Evolutionary conservation across 305 asterid species (phyloP).

Genomic region (Fraxinus velutina): DNA sequence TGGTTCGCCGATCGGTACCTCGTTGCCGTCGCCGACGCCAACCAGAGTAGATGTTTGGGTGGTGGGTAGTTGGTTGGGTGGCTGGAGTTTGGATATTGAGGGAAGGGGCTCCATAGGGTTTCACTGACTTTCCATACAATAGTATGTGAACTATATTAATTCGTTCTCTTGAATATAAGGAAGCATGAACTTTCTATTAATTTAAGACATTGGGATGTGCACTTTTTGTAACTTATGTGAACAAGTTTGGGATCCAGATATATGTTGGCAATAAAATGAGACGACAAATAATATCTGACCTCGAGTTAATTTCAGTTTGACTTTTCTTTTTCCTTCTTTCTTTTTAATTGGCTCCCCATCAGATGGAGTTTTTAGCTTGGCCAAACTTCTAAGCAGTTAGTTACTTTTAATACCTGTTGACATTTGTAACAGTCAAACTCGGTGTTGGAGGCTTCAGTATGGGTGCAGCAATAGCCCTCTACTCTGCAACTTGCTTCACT

Average conservation of each 20-base stretch:
- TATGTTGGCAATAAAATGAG: neutral
- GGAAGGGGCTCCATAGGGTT: too few relatives aligned
- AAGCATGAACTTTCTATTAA: neutral
- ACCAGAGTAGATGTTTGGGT: too few relatives aligned
- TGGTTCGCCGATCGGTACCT: too few relatives aligned
- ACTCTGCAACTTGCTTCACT: slow-evolving; percentile 65
- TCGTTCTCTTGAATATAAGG: neutral
- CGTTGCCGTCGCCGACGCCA: too few relatives aligned
- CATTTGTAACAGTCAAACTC: slow-evolving; percentile 54
- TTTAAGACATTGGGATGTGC: neutral
- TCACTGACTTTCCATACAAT: too few relatives aligned
- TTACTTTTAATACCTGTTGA: slow-evolving; percentile 9
- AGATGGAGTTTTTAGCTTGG: slow-evolving; percentile 1
- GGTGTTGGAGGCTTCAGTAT: slow-evolving; percentile 89
- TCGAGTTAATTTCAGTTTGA: slow-evolving; percentile 7
- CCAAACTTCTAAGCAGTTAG: neutral
- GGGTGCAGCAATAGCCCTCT: slow-evolving; percentile 84
- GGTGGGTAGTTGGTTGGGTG: too few relatives aligned
- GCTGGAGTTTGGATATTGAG: too few relatives aligned
- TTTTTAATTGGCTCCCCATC: neutral
- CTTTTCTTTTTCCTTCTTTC: neutral
- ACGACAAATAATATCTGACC: neutral
- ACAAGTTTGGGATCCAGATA: neutral
- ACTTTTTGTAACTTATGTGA: neutral
- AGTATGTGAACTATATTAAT: neutral